phyloP scores from a whole-genome alignment of 2,329 filamentous ascomycete genomes.

The Metarhizium album region DNA sequence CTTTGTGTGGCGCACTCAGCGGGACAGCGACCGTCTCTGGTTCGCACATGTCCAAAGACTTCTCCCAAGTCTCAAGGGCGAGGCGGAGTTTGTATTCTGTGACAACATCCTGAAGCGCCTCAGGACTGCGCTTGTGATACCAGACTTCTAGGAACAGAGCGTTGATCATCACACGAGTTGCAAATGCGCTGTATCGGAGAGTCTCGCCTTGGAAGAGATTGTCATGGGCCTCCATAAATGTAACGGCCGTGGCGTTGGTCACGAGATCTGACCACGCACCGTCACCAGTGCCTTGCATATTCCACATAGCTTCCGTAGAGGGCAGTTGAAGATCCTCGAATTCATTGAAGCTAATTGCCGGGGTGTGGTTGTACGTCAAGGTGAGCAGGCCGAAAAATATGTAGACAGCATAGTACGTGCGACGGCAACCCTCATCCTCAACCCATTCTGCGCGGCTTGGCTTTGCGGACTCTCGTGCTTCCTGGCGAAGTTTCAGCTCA shows the following conservation, averaged over 20 bases:
- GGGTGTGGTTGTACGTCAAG: constrained; percentile 94
- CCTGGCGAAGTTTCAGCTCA: constrained; percentile 85
- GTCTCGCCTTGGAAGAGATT: constrained; percentile 90
- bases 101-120: constrained; percentile 91
- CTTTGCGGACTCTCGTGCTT: constrained; percentile 65
- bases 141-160: constrained; percentile 96
- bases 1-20: constrained; percentile 87
- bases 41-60: constrained; percentile 86
- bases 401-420: constrained; percentile 97
- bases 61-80: constrained; percentile 97
- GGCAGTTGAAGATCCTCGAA: constrained; percentile 89
- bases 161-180: constrained; percentile 97
- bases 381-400: constrained; percentile 97
- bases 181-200: constrained; percentile 89
- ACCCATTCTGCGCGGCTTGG: constrained; percentile 87
- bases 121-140: constrained; percentile 98
- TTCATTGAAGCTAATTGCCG: constrained; percentile 95
- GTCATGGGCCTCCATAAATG: constrained; percentile 89
- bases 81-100: constrained; percentile 96
- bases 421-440: constrained; percentile 89
- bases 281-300: constrained; percentile 68
- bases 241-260: constrained; percentile 59
- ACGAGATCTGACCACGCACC: constrained; percentile 75
- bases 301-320: constrained; percentile 91
- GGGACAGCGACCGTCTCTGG: constrained; percentile 81